These are phyloP conservation scores for Anisodus tanguticus DNA, from an alignment of 257 asterid genomes.

Conservation along the genomic window DNA sequence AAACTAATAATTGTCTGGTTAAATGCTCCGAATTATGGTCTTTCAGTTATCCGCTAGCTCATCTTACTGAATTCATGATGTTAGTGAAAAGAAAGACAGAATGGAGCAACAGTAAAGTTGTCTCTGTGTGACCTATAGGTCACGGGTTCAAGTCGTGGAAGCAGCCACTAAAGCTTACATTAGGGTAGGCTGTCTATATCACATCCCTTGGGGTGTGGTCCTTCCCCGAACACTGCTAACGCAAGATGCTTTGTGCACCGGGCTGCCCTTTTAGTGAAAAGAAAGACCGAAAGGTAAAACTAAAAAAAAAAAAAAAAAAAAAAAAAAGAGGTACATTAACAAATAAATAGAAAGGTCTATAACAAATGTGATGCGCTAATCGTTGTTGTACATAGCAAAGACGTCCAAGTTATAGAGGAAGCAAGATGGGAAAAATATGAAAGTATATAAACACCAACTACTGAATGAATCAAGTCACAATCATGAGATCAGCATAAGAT, in stretches of 20 bases:
- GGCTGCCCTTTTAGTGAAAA: neutral
- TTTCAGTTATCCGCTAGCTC: neutral
- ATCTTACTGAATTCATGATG: neutral
- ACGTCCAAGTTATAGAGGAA: neutral
- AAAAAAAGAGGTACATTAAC: neutral
- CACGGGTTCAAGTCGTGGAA: no score
- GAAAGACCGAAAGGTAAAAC: neutral
- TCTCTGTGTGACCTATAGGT: no score
- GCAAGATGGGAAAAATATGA: neutral
- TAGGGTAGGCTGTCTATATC: no score
- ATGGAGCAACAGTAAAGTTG: no score
- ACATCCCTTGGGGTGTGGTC: no score
- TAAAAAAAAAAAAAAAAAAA: neutral
- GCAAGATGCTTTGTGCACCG: no score
- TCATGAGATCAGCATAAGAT: neutral
- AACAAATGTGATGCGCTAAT: neutral
- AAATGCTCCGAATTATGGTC: neutral
- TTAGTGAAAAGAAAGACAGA: neutral
- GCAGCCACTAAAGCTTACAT: no score
- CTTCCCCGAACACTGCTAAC: no score
- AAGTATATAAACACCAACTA: neutral
- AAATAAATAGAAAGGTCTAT: neutral
- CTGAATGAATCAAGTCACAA: neutral
- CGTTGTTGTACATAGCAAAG: neutral
- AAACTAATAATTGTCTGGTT: neutral